Conservation (phyloP, 2,329 filamentous ascomycete species). For the Nothophaeocryptopus gaeumannii region DNA sequence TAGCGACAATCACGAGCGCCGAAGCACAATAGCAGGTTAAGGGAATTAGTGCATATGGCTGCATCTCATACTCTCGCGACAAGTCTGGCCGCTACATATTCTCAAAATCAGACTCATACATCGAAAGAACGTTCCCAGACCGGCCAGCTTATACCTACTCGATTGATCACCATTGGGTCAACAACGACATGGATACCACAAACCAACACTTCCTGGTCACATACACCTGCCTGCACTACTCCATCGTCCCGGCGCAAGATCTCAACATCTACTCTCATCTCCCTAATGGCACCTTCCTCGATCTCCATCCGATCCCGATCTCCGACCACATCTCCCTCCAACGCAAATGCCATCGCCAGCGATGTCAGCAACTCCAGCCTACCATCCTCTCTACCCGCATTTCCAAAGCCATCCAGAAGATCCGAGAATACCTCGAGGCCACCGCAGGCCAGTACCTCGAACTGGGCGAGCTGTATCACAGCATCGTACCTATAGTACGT, state of each 20-base stretch:
- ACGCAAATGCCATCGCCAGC: not conserved
- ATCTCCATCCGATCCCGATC: constrained; percentile 1
- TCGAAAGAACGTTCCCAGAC: too few species aligned
- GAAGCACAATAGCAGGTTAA: too few species aligned
- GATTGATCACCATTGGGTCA: too few species aligned
- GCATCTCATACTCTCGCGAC: too few species aligned
- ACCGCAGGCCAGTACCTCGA: not conserved
- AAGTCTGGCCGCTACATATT: too few species aligned
- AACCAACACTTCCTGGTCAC: not conserved
- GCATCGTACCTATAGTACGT: not conserved
- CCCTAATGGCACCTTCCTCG: not conserved
- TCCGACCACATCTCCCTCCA: not conserved
- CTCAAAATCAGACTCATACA: too few species aligned
- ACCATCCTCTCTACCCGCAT: not conserved
- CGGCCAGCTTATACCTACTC: too few species aligned
- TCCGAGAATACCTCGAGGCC: not conserved
- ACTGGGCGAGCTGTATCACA: not conserved
- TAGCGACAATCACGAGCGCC: too few species aligned
- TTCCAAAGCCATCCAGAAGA: not conserved
- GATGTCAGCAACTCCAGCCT: not conserved
- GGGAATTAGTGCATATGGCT: too few species aligned
- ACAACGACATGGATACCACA: not conserved
- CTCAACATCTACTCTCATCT: not conserved
- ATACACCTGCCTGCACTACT: constrained; percentile 2
- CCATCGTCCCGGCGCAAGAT: not conserved